Evolutionary conservation across 2,329 filamentous ascomycete genomes (phyloP).

Genomic region (Berkeleyomyces basicola): DNA sequence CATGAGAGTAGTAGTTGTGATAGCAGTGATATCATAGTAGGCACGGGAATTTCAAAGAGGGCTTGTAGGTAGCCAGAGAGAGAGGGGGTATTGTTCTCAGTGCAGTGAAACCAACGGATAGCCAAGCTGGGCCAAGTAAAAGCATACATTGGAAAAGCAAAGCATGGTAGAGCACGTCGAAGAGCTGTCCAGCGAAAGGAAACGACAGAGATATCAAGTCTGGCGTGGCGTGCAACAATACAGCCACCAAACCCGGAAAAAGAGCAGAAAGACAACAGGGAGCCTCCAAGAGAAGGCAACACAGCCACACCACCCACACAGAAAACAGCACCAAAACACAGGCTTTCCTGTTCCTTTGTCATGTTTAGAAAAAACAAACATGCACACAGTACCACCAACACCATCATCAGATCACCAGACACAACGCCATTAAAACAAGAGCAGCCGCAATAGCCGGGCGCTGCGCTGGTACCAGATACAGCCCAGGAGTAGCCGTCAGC

Average conservation of each 20-base stretch:
- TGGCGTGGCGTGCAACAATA: background rate
- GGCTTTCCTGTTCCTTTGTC: background rate
- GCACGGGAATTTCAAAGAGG: background rate
- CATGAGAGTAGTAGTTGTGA: background rate
- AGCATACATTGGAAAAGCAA: background rate
- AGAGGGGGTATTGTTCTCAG: background rate
- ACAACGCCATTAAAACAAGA: background rate
- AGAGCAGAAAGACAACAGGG: background rate
- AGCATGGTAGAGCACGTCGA: background rate
- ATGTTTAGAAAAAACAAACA: conserved; percentile 2
- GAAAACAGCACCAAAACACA: conserved; percentile 1
- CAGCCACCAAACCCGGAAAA: background rate
- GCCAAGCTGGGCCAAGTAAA: background rate
- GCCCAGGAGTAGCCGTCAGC: background rate
- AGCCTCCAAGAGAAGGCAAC: background rate
- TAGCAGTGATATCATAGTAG: background rate
- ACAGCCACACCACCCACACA: background rate
- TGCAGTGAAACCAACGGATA: background rate
- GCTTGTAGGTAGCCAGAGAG: background rate
- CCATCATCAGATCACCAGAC: conserved; percentile 6
- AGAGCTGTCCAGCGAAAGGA: background rate
- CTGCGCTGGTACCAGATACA: background rate
- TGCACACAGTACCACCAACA: background rate
- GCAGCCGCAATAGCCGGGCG: background rate
- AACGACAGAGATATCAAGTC: background rate